Base-by-base conservation (phyloP, 495 filamentous ascomycete genomes). In the Xylaria bambusicola region DNA sequence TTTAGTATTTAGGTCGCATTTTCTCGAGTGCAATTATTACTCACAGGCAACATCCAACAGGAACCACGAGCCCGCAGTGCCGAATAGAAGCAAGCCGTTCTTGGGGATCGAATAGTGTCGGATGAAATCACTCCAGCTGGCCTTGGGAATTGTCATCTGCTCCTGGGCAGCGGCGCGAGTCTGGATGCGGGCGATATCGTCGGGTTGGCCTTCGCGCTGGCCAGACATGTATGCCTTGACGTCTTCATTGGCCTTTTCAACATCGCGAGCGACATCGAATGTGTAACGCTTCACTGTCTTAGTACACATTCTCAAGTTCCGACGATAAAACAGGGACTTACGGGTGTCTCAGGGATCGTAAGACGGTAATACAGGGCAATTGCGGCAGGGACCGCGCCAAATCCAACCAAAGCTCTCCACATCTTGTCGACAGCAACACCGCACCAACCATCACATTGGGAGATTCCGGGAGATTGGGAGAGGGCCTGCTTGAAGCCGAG, bases 1-100 rank as follows among this genome's bases (percentile, higher is more conserved):
- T 35, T 57, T 26, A 57, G 54, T 29, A 17, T 4, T 18, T 36
- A 6, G 12, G 36, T 2, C 1, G 20, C 31, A 20, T n/a, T 17
- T 26, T 26, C 6, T n/a, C 6, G 10, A 10, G 3, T 35, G 15
- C 29, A 13, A 5, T 9, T 17, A 24, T 20, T 27, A 64, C 66
- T 66, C 60, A 66, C 66, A 69, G 15, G 66, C 66, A 18, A 86
- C 82, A 66, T 90, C 88, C 33, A 91, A 82, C 62, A 90, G 82
- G 71, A 91, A 91, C 89, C 89, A 92, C 3, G 88, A 91, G 13
- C 84, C 83, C 18, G 90, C 88, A 3, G 88, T 93, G 6, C 89
- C 90, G 35, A 92, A 80, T 5, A 94, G 77, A 20, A 89, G 77
- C 65, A 83, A 84, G 55, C 81, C 83, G 64, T 92, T 81, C 73